phyloP scores from a whole-genome alignment of 2,329 filamentous ascomycete species.

The Didymella exigua region DNA sequence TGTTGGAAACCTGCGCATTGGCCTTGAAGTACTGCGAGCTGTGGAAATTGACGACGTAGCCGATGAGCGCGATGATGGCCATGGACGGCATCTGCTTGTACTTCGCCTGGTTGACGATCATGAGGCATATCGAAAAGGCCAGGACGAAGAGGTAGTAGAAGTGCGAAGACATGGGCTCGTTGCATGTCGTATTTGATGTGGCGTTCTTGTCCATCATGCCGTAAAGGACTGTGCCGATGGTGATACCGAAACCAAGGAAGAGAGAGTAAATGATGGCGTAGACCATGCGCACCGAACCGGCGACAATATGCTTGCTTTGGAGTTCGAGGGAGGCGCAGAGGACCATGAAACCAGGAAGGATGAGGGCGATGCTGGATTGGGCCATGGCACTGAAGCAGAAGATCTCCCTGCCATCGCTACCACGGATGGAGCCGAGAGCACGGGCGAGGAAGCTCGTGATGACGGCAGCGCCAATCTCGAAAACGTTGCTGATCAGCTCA shows the following conservation, averaged over 20 bases:
- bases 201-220: constrained; percentile 56
- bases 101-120: constrained; percentile 80
- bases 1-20: constrained; percentile 77
- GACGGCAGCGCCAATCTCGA: constrained; percentile 57
- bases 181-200: constrained; percentile 52
- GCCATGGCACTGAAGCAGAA: constrained; percentile 60
- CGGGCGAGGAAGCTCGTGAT: constrained; percentile 57
- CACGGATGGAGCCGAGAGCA: constrained; percentile 55
- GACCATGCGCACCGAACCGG: constrained; percentile 58
- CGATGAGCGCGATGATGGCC: constrained; percentile 73
- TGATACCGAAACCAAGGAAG: constrained; percentile 59
- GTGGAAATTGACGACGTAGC: constrained; percentile 78
- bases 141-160: constrained; percentile 75
- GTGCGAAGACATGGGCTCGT: constrained; percentile 55
- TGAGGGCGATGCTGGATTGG: constrained; percentile 57
- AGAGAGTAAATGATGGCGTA: constrained; percentile 61
- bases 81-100: constrained; percentile 79
- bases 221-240: constrained; percentile 57
- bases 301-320: constrained; percentile 55
- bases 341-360: constrained; percentile 58
- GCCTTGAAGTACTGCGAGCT: constrained; percentile 68
- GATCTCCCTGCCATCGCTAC: constrained; percentile 45
- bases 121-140: constrained; percentile 73
- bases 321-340: constrained; percentile 58
- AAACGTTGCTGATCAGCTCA: constrained; percentile 66